Percentiles rank a stretch among this genome's conserved stretches.
phyloP scores from a whole-genome alignment of 148 eudicot genomes.

The Polygonum maritimum region DNA sequence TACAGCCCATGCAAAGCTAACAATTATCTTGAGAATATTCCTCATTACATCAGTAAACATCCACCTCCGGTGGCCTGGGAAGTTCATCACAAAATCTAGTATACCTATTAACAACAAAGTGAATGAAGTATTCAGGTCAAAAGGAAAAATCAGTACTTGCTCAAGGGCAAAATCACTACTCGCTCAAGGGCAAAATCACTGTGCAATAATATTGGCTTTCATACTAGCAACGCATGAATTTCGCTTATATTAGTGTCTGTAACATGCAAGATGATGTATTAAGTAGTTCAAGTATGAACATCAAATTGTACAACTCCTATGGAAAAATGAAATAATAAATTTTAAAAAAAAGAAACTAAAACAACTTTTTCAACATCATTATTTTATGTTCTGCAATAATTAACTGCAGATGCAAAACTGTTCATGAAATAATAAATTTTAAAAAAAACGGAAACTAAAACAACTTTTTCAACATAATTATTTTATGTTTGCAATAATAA shows the following conservation, averaged over 20 bases:
- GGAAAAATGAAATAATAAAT: background rate
- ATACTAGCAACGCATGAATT: background rate
- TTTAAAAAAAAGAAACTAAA: background rate
- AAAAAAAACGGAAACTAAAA: background rate
- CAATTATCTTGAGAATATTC: conserved; percentile 60
- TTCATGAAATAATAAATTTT: background rate
- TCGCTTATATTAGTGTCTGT: background rate
- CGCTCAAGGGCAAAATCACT: background rate
- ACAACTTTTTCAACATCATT: background rate
- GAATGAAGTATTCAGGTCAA: conserved; percentile 3
- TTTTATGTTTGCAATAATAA: background rate
- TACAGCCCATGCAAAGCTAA: conserved; percentile 67
- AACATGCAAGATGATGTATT: background rate
- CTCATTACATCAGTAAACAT: conserved; percentile 66
- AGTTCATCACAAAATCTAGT: conserved; percentile 64
- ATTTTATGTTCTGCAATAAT: background rate
- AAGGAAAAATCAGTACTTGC: background rate
- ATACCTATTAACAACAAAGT: conserved; percentile 42
- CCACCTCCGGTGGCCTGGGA: conserved; percentile 79
- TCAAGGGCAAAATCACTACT: background rate
- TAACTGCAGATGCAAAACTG: background rate
- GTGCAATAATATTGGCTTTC: background rate
- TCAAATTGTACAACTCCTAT: background rate
- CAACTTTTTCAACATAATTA: background rate
- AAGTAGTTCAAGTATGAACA: background rate